A percentile compares a stretch with the other conserved stretches of the same genome.
phyloP scores from a whole-genome alignment of 257 asterid genomes.

The Scutellaria barbata region DNA sequence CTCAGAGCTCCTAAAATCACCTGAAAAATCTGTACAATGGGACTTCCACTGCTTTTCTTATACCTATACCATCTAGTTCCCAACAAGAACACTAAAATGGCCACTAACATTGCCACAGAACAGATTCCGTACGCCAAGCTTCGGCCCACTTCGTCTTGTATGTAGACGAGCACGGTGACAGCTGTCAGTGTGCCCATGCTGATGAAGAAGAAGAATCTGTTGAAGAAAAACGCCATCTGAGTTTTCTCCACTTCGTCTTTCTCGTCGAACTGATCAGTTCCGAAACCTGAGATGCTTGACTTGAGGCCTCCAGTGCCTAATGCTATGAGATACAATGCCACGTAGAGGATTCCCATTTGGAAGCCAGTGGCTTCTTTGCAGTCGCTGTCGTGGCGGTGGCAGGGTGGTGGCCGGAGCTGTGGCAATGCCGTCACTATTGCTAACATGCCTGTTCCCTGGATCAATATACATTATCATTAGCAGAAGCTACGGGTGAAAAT shows the following conservation, averaged over 20 bases:
- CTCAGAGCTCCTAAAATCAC: conserved; percentile 67
- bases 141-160: conserved; percentile 78
- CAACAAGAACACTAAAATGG: conserved; percentile 57
- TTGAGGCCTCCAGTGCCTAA: conserved; percentile 95
- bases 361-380: conserved; percentile 68
- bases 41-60: conserved; percentile 79
- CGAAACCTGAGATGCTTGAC: conserved; percentile 91
- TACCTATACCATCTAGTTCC: conserved; percentile 74
- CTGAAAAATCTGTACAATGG: conserved; percentile 72
- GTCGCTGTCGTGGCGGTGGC: conserved; percentile 39
- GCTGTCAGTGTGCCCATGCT: conserved; percentile 83
- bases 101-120: conserved; percentile 59
- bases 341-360: conserved; percentile 76
- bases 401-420: conserved; percentile 73
- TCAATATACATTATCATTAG: too few relatives aligned
- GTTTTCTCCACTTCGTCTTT: conserved; percentile 77
- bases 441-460: conserved; percentile 81
- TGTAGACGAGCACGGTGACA: conserved; percentile 83
- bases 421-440: conserved; percentile 65
- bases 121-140: conserved; percentile 84
- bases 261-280: conserved; percentile 90
- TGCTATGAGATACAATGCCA: conserved; percentile 79
- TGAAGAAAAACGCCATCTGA: conserved; percentile 83
- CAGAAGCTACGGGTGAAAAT: too few relatives aligned
- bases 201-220: conserved; percentile 90